Percentiles rank a stretch among this genome's conserved stretches.
These are phyloP conservation scores for Hyaloscypha bicolor DNA, from an alignment of 495 filamentous ascomycete species.

Conservation along the genomic window DNA sequence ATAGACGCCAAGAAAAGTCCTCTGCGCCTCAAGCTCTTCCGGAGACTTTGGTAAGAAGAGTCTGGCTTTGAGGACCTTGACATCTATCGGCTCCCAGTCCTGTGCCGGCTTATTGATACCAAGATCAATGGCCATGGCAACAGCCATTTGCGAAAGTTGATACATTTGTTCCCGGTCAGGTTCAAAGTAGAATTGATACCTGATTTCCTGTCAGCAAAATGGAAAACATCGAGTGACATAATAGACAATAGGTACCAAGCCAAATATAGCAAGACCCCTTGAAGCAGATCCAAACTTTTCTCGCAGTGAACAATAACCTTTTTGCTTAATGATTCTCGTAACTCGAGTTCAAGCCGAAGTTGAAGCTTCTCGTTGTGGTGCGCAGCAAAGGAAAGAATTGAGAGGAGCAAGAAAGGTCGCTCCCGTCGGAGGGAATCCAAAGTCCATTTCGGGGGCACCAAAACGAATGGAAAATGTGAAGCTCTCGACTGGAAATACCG, in stretches of 20 bases:
- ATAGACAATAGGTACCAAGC: slow-evolving; percentile 18
- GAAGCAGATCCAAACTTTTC: slow-evolving; percentile 30
- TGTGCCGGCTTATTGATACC: slow-evolving; percentile 23
- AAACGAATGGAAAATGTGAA: slow-evolving; percentile 30
- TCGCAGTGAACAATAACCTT: slow-evolving; percentile 26
- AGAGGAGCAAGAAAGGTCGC: slow-evolving; percentile 27
- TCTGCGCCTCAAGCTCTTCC: slow-evolving; percentile 30
- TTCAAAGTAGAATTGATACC: slow-evolving; percentile 34
- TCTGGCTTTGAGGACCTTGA: not conserved
- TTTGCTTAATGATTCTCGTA: slow-evolving; percentile 44
- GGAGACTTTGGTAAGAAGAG: not conserved
- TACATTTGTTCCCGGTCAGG: slow-evolving; percentile 30
- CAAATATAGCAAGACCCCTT: slow-evolving; percentile 29
- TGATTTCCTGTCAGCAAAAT: slow-evolving; percentile 4
- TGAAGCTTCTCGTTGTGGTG: slow-evolving; percentile 19
- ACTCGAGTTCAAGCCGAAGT: slow-evolving; percentile 34
- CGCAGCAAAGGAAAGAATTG: slow-evolving; percentile 19
- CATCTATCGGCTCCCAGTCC: not conserved
- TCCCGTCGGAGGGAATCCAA: slow-evolving; percentile 28
- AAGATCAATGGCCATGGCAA: slow-evolving; percentile 31
- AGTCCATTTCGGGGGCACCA: slow-evolving; percentile 18
- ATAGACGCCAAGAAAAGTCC: slow-evolving; percentile 37
- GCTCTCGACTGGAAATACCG: slow-evolving; percentile 16
- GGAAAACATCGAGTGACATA: not conserved
- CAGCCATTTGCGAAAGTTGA: slow-evolving; percentile 31